phyloP scores from a whole-genome alignment of 106 monocot species.

The Chionographis japonica region DNA sequence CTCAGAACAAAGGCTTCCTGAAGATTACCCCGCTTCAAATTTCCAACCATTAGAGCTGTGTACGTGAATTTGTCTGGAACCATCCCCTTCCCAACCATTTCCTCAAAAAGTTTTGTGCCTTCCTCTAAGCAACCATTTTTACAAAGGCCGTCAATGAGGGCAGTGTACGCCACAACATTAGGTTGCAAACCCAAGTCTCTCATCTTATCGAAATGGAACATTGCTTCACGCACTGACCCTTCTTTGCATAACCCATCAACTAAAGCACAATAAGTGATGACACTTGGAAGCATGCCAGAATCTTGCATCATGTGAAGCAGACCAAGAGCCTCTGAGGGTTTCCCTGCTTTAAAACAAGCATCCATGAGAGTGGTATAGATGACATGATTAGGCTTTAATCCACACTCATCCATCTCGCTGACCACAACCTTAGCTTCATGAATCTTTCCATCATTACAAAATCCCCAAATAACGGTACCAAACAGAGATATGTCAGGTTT shows the following conservation, averaged over 20 bases:
- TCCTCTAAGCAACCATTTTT: conserved; percentile 48
- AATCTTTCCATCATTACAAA: conserved; percentile 55
- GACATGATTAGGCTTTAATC: conserved; percentile 61
- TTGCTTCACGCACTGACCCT: conserved; percentile 70
- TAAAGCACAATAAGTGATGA: conserved; percentile 74
- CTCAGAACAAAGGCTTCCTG: conserved; percentile 59
- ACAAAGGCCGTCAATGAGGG: conserved; percentile 79
- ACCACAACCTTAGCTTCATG: conserved; percentile 46
- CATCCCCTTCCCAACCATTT: conserved; percentile 57
- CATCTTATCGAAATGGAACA: conserved; percentile 64
- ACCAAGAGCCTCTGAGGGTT: conserved; percentile 53
- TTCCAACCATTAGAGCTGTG: conserved; percentile 67
- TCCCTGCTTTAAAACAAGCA: conserved; percentile 64
- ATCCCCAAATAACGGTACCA: conserved; percentile 70
- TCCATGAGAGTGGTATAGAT: conserved; percentile 74
- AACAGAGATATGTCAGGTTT: conserved; percentile 57
- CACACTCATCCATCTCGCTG: conserved; percentile 46
- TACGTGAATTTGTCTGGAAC: conserved; percentile 62
- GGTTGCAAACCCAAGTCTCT: conserved; percentile 58
- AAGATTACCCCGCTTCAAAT: conserved; percentile 66
- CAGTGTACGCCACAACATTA: conserved; percentile 59
- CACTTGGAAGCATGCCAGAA: conserved; percentile 29
- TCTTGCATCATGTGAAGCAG: conserved; percentile 59
- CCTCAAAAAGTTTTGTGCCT: conserved; percentile 58
- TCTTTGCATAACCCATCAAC: conserved; percentile 88